Percentiles rank a stretch among this genome's conserved stretches.
Evolutionary conservation across 2,329 filamentous ascomycete genomes (phyloP).

Genomic region (Alternaria angustiovoidea): DNA sequence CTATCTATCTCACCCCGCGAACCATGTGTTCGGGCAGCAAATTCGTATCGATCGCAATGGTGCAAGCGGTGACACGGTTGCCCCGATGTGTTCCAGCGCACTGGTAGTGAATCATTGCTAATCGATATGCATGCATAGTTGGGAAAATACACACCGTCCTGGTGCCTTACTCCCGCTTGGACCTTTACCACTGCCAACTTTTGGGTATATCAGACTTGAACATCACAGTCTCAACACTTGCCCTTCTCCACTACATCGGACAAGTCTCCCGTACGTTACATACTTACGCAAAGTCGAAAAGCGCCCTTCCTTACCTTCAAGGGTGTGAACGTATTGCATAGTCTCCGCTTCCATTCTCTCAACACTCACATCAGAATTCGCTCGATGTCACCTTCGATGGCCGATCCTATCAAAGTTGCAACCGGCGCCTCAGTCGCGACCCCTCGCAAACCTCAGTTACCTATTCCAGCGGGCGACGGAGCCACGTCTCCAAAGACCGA

Average conservation of each 20-base stretch:
- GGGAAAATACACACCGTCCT: background rate
- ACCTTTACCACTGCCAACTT: background rate
- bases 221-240: background rate
- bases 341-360: background rate
- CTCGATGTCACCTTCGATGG: constrained; percentile 12
- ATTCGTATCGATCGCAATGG: background rate
- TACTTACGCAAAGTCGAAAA: background rate
- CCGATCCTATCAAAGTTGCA: background rate
- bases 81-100: background rate
- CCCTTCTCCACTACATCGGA: background rate
- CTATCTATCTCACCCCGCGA: background rate
- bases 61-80: constrained; percentile 6
- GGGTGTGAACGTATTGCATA: background rate
- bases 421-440: background rate
- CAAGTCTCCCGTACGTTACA: background rate
- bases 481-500: constrained; percentile 12
- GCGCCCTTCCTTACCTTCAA: background rate
- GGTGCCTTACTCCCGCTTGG: constrained; percentile 1
- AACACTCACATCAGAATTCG: background rate
- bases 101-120: constrained; percentile 11
- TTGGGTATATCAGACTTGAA: background rate
- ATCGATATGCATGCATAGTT: background rate
- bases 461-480: background rate
- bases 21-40: constrained; percentile 10
- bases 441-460: background rate